Base-by-base conservation (phyloP, 352 stramenopile species). In the Globisporangium cederbergense region DNA sequence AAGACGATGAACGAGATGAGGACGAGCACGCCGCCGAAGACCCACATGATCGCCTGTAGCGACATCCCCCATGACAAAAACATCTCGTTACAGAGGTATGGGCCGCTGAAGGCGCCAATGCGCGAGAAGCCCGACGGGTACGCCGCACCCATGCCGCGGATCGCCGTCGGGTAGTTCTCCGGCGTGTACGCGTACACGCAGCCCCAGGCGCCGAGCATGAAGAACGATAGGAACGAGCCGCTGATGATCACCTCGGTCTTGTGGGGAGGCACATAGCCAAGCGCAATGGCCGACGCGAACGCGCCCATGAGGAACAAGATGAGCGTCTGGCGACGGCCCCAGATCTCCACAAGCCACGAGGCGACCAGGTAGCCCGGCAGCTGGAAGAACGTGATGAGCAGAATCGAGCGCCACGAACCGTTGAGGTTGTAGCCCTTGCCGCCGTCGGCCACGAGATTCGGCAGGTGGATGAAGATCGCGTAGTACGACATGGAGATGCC, bases 181-280 rank as follows among this genome's bases (percentile, higher is more conserved):
- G 81, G 81, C 0, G 81, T 90, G 71, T 89, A 92, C 18, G 81
- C 79, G 65, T 90, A 89, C 2, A 92, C 72, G 34, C 79, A 83
- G 16, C 83, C 81, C 79, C 81, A 90, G 1, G 78, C 73, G 25
- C 79, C 81, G 6, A 89, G 72, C 71, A 90, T 75, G 62, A 90
- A 92, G 69, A 88, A 90, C 57, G 79, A 82, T 56, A 86, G 65
- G 52, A 82, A 70, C 43, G 71, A 85, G 8, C 74, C 78, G 6
- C 73, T 78, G 16, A 81, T 55, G 65, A 89, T 81, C 22, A 90
- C 62, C 2, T 70, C 74, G 9, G 50, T 62, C 36, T 79, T 62
- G n/a, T 77, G 68, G 14, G 75, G 61, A 28, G 71, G 63, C 14
- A 91, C 78, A 60, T 90, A 90, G 7, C 77, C 78, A 63, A 91